Evolutionary conservation across 257 asterid genomes (phyloP).

Genomic region (Nicotiana noctiflora): DNA sequence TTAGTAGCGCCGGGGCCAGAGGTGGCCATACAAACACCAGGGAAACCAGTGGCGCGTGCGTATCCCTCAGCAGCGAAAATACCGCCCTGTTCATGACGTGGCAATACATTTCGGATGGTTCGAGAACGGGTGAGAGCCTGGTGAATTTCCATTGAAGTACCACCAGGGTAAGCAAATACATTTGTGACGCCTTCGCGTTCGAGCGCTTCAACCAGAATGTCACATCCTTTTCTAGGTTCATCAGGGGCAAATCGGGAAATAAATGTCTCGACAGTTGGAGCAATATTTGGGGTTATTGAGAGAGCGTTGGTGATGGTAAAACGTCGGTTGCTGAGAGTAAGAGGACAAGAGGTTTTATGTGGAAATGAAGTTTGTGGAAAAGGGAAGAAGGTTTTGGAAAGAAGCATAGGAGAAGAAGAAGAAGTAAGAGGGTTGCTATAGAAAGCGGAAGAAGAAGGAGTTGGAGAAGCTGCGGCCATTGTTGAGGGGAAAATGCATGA

Average conservation of each 20-base stretch:
- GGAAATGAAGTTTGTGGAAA: conserved; percentile 8
- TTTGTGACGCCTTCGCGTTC: conserved; percentile 77
- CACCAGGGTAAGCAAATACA: conserved; percentile 84
- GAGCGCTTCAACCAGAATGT: conserved; percentile 75
- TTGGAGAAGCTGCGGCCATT: conserved; percentile 37
- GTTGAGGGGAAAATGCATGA: not conserved
- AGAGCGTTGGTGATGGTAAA: conserved; percentile 29
- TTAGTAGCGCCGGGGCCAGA: conserved; percentile 96
- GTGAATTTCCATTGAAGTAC: conserved; percentile 81
- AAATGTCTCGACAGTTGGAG: conserved; percentile 10
- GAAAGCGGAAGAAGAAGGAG: conserved; percentile 22
- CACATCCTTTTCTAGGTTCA: conserved; percentile 71
- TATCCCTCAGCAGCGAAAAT: conserved; percentile 83
- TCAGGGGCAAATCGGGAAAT: conserved; percentile 52
- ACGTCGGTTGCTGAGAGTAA: conserved; percentile 19
- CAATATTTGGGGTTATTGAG: conserved; percentile 16
- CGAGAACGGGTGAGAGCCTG: conserved; percentile 73
- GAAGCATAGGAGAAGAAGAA: conserved; percentile 10
- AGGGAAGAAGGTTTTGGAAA: conserved; percentile 18
- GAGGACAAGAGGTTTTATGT: conserved; percentile 7
- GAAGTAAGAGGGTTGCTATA: not conserved
- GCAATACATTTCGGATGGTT: conserved; percentile 62
- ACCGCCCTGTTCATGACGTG: conserved; percentile 90
- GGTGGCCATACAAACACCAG: conserved; percentile 83
- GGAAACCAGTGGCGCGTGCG: conserved; percentile 65